These are phyloP conservation scores for Diplodia seriata DNA, from an alignment of 2,329 filamentous ascomycete species.

Conservation along the genomic window DNA sequence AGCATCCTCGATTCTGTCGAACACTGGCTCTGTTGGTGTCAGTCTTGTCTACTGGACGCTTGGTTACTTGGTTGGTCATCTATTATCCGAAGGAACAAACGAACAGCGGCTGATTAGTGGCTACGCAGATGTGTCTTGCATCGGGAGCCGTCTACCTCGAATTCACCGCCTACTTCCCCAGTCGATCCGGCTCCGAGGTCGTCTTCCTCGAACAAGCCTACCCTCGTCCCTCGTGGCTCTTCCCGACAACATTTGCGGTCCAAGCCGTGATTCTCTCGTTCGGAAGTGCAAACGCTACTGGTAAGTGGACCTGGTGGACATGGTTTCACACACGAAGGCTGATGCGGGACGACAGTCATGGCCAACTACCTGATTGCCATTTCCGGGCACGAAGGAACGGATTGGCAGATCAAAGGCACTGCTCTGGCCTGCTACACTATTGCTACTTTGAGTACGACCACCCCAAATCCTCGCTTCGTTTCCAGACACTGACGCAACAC, in stretches of 20 bases:
- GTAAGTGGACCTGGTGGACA: slow-evolving; percentile 37
- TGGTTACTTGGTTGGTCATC: slow-evolving; percentile 60
- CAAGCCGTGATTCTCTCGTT: slow-evolving; percentile 70
- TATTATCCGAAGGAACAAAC: neutral
- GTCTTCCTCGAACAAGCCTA: slow-evolving; percentile 74
- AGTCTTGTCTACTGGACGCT: slow-evolving; percentile 70
- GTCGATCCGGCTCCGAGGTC: slow-evolving; percentile 69
- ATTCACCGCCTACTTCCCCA: slow-evolving; percentile 69
- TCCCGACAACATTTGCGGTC: slow-evolving; percentile 64
- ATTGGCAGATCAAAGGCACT: slow-evolving; percentile 72
- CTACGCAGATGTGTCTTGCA: slow-evolving; percentile 39
- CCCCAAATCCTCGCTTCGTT: neutral
- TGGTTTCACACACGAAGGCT: neutral
- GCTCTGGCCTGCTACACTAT: slow-evolving; percentile 69
- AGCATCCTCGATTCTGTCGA: slow-evolving; percentile 64
- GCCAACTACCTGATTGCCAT: slow-evolving; percentile 69
- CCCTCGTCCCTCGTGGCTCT: slow-evolving; percentile 68
- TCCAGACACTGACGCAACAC: slow-evolving; percentile 1
- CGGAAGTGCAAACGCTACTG: slow-evolving; percentile 69
- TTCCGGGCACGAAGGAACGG: slow-evolving; percentile 56
- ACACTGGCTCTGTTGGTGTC: slow-evolving; percentile 68
- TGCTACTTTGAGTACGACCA: slow-evolving; percentile 60
- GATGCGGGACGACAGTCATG: slow-evolving; percentile 53
- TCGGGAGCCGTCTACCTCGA: slow-evolving; percentile 68
- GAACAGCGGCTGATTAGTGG: slow-evolving; percentile 5